These are phyloP conservation scores for Zopfia rhizophila DNA, from an alignment of 2,329 filamentous ascomycete genomes.

Conservation along the genomic window DNA sequence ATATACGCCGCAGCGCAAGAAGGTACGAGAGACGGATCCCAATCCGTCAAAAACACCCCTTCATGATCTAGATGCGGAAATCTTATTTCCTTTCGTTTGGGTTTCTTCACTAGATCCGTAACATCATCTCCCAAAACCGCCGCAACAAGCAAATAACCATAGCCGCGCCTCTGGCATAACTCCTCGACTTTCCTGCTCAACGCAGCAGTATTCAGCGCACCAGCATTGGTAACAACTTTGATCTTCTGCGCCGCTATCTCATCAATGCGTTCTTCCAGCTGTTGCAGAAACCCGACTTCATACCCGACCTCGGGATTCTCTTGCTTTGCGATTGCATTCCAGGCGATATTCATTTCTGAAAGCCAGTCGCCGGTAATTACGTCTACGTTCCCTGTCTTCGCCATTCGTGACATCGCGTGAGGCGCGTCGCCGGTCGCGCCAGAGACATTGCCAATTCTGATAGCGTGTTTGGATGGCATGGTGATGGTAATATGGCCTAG, in stretches of 20 bases:
- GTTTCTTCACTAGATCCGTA: conserved; percentile 2
- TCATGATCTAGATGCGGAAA: conserved; percentile 1
- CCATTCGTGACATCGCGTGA: too few relatives aligned
- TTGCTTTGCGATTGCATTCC: conserved; percentile 36
- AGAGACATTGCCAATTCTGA: too few relatives aligned
- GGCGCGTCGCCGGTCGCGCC: too few relatives aligned
- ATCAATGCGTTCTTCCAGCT: conserved; percentile 25
- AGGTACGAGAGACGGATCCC: neutral
- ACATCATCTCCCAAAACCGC: conserved; percentile 28
- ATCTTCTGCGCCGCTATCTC: conserved; percentile 58
- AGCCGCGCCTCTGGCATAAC: too few relatives aligned
- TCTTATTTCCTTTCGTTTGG: conserved; percentile 3
- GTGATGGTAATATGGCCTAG: too few relatives aligned
- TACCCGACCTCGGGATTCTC: conserved; percentile 32
- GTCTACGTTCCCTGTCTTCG: conserved; percentile 25
- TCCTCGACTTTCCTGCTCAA: conserved; percentile 3
- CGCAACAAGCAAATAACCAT: conserved; percentile 17
- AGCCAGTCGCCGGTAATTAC: conserved; percentile 46
- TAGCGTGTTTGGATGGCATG: too few relatives aligned
- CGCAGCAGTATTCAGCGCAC: conserved; percentile 62
- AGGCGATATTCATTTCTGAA: conserved; percentile 43
- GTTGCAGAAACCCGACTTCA: conserved; percentile 35
- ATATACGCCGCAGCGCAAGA: conserved; percentile 27
- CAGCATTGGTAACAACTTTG: conserved; percentile 65
- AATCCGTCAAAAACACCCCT: conserved; percentile 5